Percentiles rank a stretch among this genome's conserved stretches.
Conservation (phyloP, 148 eudicot species). For the Fagopyrum homotropicum region DNA sequence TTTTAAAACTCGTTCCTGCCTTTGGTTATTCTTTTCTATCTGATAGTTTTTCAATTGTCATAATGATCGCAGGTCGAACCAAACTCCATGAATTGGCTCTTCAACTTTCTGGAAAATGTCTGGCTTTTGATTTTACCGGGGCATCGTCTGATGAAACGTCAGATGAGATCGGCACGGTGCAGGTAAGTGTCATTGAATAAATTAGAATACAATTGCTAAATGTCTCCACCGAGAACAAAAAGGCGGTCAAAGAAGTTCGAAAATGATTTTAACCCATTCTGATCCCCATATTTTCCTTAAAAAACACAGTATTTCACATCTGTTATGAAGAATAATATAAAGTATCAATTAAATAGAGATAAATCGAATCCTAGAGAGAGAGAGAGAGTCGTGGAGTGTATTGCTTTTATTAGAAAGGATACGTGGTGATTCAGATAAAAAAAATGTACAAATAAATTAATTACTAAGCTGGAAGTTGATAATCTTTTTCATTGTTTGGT, state of each 20-base stretch:
- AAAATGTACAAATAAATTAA: slow-evolving; percentile 1
- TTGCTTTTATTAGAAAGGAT: background rate
- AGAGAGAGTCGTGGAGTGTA: too few relatives aligned
- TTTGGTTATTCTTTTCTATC: slow-evolving; percentile 8
- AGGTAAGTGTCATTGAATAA: slow-evolving; percentile 36
- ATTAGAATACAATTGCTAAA: background rate
- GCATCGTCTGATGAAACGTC: slow-evolving; percentile 79
- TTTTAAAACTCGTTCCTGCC: background rate
- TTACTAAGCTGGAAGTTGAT: background rate
- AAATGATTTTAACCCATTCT: too few relatives aligned
- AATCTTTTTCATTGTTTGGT: slow-evolving; percentile 15
- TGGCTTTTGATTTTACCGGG: slow-evolving; percentile 85
- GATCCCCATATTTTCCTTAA: too few relatives aligned
- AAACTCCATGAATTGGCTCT: slow-evolving; percentile 88
- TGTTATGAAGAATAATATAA: too few relatives aligned
- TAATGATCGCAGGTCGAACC: slow-evolving; percentile 41
- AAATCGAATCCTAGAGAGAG: too few relatives aligned
- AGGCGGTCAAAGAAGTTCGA: too few relatives aligned
- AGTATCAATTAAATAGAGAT: too few relatives aligned
- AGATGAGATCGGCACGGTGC: slow-evolving; percentile 77
- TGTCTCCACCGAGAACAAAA: too few relatives aligned
- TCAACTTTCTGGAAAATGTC: slow-evolving; percentile 67
- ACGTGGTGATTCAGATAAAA: background rate
- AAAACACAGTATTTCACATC: too few relatives aligned
- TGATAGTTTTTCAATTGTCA: slow-evolving; percentile 7